Conservation (phyloP, 2,329 filamentous ascomycete species). For the Penicillium crustosum region DNA sequence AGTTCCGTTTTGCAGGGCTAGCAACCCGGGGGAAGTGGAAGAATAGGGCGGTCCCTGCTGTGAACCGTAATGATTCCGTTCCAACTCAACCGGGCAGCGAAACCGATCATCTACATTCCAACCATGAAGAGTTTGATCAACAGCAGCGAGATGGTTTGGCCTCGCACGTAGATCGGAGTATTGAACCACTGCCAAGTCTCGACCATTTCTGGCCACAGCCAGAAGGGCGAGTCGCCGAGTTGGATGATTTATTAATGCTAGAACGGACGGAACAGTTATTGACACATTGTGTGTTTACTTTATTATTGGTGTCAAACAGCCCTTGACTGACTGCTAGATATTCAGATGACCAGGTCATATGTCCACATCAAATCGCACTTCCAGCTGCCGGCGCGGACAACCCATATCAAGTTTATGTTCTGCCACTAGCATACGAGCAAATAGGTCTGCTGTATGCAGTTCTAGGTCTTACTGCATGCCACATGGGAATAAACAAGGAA, state of each 20-base stretch:
- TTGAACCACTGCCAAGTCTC: background rate
- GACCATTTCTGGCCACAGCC: background rate
- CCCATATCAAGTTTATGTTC: constrained; percentile 31
- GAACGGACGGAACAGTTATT: constrained; percentile 1
- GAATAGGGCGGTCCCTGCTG: constrained; percentile 21
- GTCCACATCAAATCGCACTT: constrained; percentile 33
- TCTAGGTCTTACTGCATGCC: constrained; percentile 31
- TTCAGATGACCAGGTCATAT: constrained; percentile 30
- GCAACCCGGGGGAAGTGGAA: constrained; percentile 36
- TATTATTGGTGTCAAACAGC: rapidly evolving
- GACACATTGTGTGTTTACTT: background rate
- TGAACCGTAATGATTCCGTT: background rate
- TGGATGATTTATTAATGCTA: constrained; percentile 7
- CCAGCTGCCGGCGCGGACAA: constrained; percentile 24
- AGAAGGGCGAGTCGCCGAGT: background rate
- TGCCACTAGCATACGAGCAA: constrained; percentile 31
- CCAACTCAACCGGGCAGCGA: background rate
- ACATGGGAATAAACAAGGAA: constrained; percentile 25
- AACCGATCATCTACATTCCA: background rate
- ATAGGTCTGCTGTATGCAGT: constrained; percentile 31
- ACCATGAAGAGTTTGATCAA: background rate
- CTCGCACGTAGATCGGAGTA: too few relatives aligned
- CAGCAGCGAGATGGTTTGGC: background rate
- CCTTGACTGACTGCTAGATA: background rate
- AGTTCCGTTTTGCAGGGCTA: constrained; percentile 34